Evolutionary conservation across 768 basidiomycete species (phyloP), one percentile per base, ranked within the genome.

Genomic region (Podaxis sp.): DNA sequence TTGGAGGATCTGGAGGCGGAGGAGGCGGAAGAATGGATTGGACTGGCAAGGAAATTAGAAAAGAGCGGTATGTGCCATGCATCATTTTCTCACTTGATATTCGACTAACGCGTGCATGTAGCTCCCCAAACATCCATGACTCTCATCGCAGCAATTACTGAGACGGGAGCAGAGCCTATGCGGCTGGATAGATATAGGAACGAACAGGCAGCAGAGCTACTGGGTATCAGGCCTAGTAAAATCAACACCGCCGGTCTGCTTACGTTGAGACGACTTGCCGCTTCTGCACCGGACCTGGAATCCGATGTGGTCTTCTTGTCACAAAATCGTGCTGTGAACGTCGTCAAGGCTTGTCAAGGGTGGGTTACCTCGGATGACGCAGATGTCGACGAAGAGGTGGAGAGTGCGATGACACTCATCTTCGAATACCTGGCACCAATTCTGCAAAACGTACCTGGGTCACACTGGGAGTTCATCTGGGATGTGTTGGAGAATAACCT

Each of bases 381-480:
- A 2, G 89, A 94, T 7, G 74, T 93, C 2, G 83, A 86, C 28
- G 92, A 94, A 66, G 88, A 90, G 52, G 81, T 95, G 2, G 92
- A 97, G 71, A 87, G 85, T 63, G 84, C 82, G 58, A 87, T 96
- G 79, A 87, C 90, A 6, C 73, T 87, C 64, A 72, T 97, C 2
- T 92, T 93, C 70, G 75, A 81, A 49, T 81, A 89, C 61, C 79
- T 98, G 1, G 92, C 87, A 1, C 95, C 96, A 2, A 89, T 98
- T 59, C 75, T 99, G 63, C 95, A 98, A 74, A 91, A 87, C 69
- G 81, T 96, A 1, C 79, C 86, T 13, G 97, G 96, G 0, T 78
- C 83, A 0, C 97, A 99, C 73, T 99, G 97, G 97, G 91, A 93
- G 54, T 84, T 95, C 38, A 86, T 95, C 4, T 96, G 93, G 72